Evolutionary conservation across 2,329 filamentous ascomycete species (phyloP).

Genomic region (Davidsoniella eucalypti): DNA sequence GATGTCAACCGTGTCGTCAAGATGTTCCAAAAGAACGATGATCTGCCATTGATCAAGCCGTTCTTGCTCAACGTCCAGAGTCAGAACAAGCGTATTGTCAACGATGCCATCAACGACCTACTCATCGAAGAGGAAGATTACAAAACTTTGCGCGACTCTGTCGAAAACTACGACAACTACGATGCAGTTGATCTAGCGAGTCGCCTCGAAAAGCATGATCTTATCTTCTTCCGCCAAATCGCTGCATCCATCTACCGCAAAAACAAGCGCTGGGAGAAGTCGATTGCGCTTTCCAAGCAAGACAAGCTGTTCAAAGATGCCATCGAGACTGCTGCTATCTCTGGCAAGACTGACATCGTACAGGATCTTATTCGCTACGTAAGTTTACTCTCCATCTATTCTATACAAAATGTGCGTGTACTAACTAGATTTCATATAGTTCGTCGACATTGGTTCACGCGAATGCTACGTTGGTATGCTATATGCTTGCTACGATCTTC

Average conservation of each 20-base stretch:
- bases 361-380: conserved; percentile 94
- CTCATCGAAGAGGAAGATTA: conserved; percentile 98
- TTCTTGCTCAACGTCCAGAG: conserved; percentile 92
- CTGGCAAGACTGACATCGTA: conserved; percentile 76
- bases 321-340: conserved; percentile 92
- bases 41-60: conserved; percentile 94
- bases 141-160: conserved; percentile 93
- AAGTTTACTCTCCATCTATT: conserved; percentile 32
- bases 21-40: conserved; percentile 97
- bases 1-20: conserved; percentile 98
- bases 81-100: conserved; percentile 97
- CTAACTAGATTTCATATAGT: conserved; percentile 39
- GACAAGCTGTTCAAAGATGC: conserved; percentile 99
- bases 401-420: conserved; percentile 9
- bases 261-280: conserved; percentile 99
- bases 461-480: conserved; percentile 99
- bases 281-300: conserved; percentile 91
- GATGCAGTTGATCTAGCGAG: conserved; percentile 84
- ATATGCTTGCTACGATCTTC: conserved; percentile 94
- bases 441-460: conserved; percentile 95
- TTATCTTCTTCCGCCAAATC: conserved; percentile 98
- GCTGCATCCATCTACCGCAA: conserved; percentile 97
- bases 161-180: conserved; percentile 98
- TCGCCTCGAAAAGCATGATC: conserved; percentile 88
- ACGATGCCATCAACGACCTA: conserved; percentile 93